Evolutionary conservation across 1,284 basidiomycete genomes (phyloP).

Genomic region (Fistulina hepatica): DNA sequence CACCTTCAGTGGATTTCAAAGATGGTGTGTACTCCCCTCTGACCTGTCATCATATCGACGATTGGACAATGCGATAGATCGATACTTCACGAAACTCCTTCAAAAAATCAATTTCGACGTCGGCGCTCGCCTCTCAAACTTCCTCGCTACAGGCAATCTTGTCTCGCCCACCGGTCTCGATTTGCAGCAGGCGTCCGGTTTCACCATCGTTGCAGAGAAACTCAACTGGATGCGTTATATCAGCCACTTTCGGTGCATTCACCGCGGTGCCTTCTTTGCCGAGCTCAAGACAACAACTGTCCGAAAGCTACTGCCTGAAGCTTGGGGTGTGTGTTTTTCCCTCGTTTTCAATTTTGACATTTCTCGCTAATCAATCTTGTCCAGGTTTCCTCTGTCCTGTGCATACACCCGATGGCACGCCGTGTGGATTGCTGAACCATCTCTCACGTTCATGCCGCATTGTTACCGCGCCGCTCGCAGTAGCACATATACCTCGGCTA

Average conservation of each 20-base stretch:
- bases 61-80: slow-evolving; percentile 33
- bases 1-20: slow-evolving; percentile 74
- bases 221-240: slow-evolving; percentile 99
- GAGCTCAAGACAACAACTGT: slow-evolving; percentile 98
- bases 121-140: slow-evolving; percentile 83
- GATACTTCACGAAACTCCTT: slow-evolving; percentile 75
- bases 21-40: slow-evolving; percentile 47
- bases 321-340: slow-evolving; percentile 66
- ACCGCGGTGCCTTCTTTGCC: slow-evolving; percentile 98
- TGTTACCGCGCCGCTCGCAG: slow-evolving; percentile 68
- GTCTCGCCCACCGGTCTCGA: slow-evolving; percentile 93
- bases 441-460: slow-evolving; percentile 92
- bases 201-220: slow-evolving; percentile 98
- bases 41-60: slow-evolving; percentile 7
- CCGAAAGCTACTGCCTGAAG: slow-evolving; percentile 93
- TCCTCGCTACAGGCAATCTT: slow-evolving; percentile 96
- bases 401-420: slow-evolving; percentile 96
- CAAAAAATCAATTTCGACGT: slow-evolving; percentile 85
- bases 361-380: slow-evolving; percentile 9
- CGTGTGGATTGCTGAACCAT: slow-evolving; percentile 97
- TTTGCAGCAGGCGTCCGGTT: slow-evolving; percentile 93
- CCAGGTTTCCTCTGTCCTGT: slow-evolving; percentile 95
- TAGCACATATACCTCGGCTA: slow-evolving; percentile 72
- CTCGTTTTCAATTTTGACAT: neutral
- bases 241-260: slow-evolving; percentile 96